Base-by-base conservation (phyloP, 768 basidiomycete genomes). In the Lentinula raphanica region DNA sequence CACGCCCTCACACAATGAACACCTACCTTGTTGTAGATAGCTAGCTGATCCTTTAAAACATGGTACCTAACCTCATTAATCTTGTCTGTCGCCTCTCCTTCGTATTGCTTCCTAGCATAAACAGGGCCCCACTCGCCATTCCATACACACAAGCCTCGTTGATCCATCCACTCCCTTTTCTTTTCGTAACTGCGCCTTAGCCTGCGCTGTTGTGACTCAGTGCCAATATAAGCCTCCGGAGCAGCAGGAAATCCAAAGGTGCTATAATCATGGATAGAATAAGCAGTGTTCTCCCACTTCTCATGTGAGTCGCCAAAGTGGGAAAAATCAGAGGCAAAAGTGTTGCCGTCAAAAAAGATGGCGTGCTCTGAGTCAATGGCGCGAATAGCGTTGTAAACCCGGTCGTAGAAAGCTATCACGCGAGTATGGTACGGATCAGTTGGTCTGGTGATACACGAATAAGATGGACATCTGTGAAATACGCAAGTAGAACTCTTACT, bases 321-420 rank as follows among this genome's bases (percentile, higher is more conserved):
- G 5, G 85, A 85, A 69, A 90, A 89, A 67, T 90, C 88, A 3
- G 83, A 82, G 4, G 90, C 89, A 67, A 87, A 93, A 49, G 90
- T 92, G 76, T 91, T 93, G 21, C 87, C 87, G 69, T 92, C 92
- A 69, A 89, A 80, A 78, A 88, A 93, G 63, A 94, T 78, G 65
- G 79, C 76, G 66, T 93, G 91, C 50, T 85, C 71, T 2, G 79
- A 72, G 70, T 94, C 92, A 54, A 86, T 71, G 21, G 77, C 75
- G 40, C 88, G 85, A 67, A 94, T 91, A 25, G 86, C 87, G 19
- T 72, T 73, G 71, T 91, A 79, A 25, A 90, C 76, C 17, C 82
- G 74, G 63, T 84, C 78, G 72, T 92, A 92, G 73, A 87, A 91
- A 6, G 61, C 68, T 60, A 91, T 65, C 54, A 94, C 71, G 48